Percentiles rank a stretch among this genome's conserved stretches.
Evolutionary conservation across 164 flowering plant species (phyloP).

Genomic region (Platanus orientalis): DNA sequence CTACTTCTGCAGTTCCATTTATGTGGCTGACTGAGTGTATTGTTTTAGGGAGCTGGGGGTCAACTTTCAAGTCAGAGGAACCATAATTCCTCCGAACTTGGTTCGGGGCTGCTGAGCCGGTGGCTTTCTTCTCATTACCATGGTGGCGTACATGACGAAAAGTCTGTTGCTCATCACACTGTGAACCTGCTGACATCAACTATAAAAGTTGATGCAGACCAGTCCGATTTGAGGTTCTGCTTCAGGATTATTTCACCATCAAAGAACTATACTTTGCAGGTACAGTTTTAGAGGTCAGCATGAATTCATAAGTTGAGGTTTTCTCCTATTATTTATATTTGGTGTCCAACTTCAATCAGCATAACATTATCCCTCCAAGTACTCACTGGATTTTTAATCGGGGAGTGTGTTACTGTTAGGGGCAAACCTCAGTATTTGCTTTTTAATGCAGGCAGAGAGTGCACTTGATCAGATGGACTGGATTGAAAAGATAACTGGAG

Average conservation of each 20-base stretch:
- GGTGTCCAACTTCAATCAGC: background rate
- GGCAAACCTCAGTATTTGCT: too few relatives aligned
- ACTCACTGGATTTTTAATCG: background rate
- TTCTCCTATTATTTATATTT: slow-evolving; percentile 2
- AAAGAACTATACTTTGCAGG: slow-evolving; percentile 86
- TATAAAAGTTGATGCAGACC: slow-evolving; percentile 81
- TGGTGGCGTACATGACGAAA: slow-evolving; percentile 79
- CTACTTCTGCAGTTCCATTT: background rate
- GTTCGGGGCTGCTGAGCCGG: slow-evolving; percentile 75
- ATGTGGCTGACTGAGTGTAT: slow-evolving; percentile 1
- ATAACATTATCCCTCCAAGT: background rate
- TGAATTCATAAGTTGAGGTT: background rate
- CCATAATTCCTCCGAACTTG: slow-evolving; percentile 49
- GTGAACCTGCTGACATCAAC: slow-evolving; percentile 88
- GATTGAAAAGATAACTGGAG: slow-evolving; percentile 90
- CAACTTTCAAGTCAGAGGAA: slow-evolving; percentile 46
- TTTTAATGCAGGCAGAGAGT: slow-evolving; percentile 75
- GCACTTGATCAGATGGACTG: slow-evolving; percentile 87
- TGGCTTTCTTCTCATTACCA: slow-evolving; percentile 85
- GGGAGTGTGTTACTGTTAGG: slow-evolving; percentile 1
- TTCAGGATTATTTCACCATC: slow-evolving; percentile 87
- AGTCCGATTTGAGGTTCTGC: slow-evolving; percentile 83
- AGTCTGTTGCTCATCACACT: slow-evolving; percentile 77
- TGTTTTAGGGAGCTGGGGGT: slow-evolving; percentile 40
- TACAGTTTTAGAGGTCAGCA: slow-evolving; percentile 14